Percentiles rank a stretch among this genome's conserved stretches.
Conservation (phyloP, 257 asterid species). For the Solanum bulbocastanum region DNA sequence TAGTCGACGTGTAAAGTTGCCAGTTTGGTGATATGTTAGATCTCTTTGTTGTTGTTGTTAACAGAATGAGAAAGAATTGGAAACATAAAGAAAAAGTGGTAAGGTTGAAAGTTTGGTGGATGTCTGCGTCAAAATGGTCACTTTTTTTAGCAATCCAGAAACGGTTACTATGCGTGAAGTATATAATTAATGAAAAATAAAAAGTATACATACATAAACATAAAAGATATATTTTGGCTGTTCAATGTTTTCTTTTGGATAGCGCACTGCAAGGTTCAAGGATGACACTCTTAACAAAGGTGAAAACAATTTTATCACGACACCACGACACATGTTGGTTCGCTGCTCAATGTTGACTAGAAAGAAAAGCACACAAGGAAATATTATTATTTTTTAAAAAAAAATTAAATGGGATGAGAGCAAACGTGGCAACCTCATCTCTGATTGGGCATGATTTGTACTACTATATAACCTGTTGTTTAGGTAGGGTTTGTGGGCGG, state of each 20-base stretch:
- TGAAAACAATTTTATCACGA: fast-evolving
- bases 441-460: constrained; percentile 4
- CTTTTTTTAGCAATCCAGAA: background rate
- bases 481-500: background rate
- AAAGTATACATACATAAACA: background rate
- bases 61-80: background rate
- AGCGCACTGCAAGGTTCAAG: too few species aligned
- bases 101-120: constrained; percentile 20
- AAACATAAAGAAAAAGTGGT: background rate
- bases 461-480: background rate
- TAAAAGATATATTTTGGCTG: background rate
- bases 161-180: background rate
- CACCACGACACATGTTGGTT: background rate
- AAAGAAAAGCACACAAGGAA: background rate
- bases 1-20: background rate
- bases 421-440: constrained; percentile 16
- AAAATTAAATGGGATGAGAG: background rate
- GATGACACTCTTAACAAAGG: too few species aligned
- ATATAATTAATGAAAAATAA: background rate
- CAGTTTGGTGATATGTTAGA: background rate
- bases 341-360: background rate
- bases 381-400: background rate
- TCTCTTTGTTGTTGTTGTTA: background rate
- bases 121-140: constrained; percentile 11
- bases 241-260: background rate